Conservation (phyloP, 176 grass and related monocot genomes). For the Neostapfia colusana region DNA sequence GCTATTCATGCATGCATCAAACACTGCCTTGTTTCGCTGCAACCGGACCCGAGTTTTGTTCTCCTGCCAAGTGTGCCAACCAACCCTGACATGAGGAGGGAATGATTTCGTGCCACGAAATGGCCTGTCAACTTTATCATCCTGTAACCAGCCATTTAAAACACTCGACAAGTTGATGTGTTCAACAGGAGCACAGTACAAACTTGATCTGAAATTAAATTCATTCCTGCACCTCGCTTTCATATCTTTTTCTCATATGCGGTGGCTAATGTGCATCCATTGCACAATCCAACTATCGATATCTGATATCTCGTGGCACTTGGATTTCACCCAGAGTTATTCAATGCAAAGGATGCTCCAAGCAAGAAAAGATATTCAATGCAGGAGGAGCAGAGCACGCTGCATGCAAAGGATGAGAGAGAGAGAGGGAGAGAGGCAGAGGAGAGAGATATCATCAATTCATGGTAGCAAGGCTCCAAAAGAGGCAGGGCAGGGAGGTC, state of each 20-base stretch:
- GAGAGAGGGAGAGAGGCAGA: slow-evolving; percentile 19
- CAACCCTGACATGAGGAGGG: not conserved
- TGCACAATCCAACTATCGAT: slow-evolving; percentile 2
- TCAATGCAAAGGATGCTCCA: slow-evolving; percentile 2
- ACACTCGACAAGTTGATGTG: not conserved
- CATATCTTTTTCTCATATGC: slow-evolving; percentile 30
- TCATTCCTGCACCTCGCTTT: slow-evolving; percentile 5
- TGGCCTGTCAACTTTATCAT: not conserved
- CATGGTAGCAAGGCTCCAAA: slow-evolving; percentile 15
- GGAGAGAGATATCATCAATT: slow-evolving; percentile 15
- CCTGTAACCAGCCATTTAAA: not conserved
- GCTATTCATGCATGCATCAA: not conserved
- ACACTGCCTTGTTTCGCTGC: not conserved
- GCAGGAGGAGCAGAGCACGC: too few relatives aligned
- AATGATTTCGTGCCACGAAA: slow-evolving; percentile 13
- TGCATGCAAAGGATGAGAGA: not conserved
- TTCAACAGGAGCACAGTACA: not conserved
- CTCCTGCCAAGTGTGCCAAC: not conserved
- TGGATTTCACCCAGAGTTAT: slow-evolving; percentile 5
- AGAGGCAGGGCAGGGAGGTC: slow-evolving; percentile 1
- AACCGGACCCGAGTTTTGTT: slow-evolving; percentile 19
- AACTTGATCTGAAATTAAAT: not conserved
- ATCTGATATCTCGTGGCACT: not conserved
- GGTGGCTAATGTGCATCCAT: slow-evolving; percentile 13
- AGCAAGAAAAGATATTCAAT: too few relatives aligned